phyloP scores from a whole-genome alignment of 164 flowering plant genomes.

The Tetracentron sinense region DNA sequence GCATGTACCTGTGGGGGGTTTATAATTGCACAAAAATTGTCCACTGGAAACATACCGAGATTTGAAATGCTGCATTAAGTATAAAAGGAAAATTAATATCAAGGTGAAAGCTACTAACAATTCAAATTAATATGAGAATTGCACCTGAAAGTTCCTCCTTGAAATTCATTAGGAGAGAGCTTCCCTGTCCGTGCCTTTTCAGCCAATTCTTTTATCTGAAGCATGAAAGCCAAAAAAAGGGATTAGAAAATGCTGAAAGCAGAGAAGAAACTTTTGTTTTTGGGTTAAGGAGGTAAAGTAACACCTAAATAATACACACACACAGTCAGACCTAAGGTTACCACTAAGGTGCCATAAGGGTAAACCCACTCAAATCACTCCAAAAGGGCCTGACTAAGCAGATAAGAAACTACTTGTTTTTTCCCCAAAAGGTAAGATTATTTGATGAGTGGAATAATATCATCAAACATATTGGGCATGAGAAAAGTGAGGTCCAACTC shows the following conservation, averaged over 20 bases:
- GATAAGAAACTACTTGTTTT: background rate
- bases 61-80: constrained; percentile 84
- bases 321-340: too few species aligned
- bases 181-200: constrained; percentile 88
- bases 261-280: too few species aligned
- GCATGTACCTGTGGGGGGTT: constrained; percentile 88
- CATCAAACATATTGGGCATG: background rate
- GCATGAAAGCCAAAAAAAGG: constrained; percentile 2
- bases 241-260: too few species aligned
- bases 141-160: constrained; percentile 98
- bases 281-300: too few species aligned
- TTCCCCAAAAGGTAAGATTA: background rate
- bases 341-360: too few species aligned
- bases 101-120: background rate
- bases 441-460: too few species aligned
- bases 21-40: constrained; percentile 88
- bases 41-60: constrained; percentile 99
- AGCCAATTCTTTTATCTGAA: constrained; percentile 89
- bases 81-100: background rate
- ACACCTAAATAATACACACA: too few species aligned
- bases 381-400: too few species aligned
- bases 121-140: background rate
- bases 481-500: background rate
- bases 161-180: constrained; percentile 83
- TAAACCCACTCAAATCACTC: too few species aligned